phyloP scores from a whole-genome alignment of 1,284 basidiomycete species.

The Rhodotorula glutinis region DNA sequence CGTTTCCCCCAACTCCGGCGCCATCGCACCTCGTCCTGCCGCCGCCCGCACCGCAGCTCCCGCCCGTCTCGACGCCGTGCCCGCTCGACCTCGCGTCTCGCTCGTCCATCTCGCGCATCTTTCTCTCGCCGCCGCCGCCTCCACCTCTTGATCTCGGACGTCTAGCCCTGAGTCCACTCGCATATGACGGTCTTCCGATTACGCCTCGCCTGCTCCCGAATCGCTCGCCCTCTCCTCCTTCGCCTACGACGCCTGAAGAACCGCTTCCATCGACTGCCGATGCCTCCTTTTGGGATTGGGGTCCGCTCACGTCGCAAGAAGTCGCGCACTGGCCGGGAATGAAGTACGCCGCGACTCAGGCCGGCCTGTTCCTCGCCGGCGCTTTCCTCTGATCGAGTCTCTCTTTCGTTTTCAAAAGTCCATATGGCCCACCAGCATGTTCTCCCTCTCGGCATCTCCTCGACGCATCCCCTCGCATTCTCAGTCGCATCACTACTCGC shows the following conservation, averaged over 20 bases:
- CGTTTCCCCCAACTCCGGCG: neutral
- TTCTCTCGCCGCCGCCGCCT: neutral
- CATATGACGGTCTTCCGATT: neutral
- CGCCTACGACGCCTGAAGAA: neutral
- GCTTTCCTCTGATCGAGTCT: too few species aligned
- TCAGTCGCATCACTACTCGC: neutral
- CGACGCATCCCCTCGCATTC: neutral
- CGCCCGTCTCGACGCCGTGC: neutral
- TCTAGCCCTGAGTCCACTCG: too few species aligned
- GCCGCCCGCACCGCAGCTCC: neutral
- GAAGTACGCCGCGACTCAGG: conserved; percentile 5
- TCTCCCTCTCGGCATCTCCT: neutral
- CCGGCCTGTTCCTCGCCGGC: neutral
- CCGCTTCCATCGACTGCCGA: neutral
- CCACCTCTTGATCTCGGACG: too few species aligned
- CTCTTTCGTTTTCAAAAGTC: neutral
- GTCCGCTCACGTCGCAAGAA: conserved; percentile 3
- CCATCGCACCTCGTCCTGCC: neutral
- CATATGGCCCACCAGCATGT: neutral
- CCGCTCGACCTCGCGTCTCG: neutral
- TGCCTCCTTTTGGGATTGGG: conserved; percentile 3
- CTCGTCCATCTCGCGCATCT: neutral
- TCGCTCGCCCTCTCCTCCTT: neutral
- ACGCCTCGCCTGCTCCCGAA: neutral
- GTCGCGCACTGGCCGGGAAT: neutral